phyloP scores from a whole-genome alignment of 176 grass and related monocot genomes.

The Juncus effusus region DNA sequence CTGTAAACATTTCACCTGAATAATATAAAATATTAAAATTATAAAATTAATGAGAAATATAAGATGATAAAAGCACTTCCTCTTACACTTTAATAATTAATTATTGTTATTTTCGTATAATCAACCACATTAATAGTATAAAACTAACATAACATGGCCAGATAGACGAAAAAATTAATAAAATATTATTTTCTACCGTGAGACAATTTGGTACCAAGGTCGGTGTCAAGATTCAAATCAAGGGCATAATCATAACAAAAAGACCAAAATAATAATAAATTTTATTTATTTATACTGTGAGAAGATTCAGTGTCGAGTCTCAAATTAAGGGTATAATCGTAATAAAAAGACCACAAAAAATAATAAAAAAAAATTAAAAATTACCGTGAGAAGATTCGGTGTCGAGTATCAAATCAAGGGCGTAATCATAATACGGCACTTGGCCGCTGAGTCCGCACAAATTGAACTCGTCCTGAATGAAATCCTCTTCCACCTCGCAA shows the following conservation, averaged over 20 bases:
- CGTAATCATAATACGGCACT: constrained; percentile 85
- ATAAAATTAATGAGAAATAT: background rate
- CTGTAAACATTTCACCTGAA: constrained; percentile 75
- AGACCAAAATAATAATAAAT: background rate
- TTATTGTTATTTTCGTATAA: background rate
- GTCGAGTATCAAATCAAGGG: constrained; percentile 81
- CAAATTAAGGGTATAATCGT: background rate
- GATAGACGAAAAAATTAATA: background rate
- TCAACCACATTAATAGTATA: background rate
- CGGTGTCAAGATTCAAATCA: constrained; percentile 13
- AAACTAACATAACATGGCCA: background rate
- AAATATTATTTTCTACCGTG: background rate
- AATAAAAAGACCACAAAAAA: background rate
- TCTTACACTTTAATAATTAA: background rate
- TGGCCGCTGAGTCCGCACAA: constrained; percentile 66
- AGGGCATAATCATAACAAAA: background rate
- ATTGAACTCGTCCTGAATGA: constrained; percentile 88
- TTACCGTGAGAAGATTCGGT: constrained; percentile 71
- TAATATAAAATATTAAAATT: background rate
- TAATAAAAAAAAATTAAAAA: background rate
- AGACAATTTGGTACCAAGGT: no score
- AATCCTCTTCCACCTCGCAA: constrained; percentile 79
- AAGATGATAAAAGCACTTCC: background rate
- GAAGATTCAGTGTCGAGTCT: constrained; percentile 50
- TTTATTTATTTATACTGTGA: constrained; percentile 26